Conservation (phyloP, 1,284 basidiomycete genomes). For the Pholiota adiposa region DNA sequence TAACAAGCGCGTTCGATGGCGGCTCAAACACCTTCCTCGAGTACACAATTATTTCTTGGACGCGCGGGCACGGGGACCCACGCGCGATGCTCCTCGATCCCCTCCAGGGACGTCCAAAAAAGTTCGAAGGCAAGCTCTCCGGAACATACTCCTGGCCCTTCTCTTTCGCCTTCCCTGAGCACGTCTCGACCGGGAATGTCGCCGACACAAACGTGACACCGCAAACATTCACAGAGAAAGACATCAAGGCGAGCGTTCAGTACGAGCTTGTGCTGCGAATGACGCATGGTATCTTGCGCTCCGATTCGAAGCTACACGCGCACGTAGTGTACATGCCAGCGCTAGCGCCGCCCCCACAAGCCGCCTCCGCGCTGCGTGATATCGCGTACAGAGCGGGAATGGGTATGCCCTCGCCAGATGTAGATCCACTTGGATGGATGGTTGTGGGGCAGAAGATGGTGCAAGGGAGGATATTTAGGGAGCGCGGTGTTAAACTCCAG, state of each 20-base stretch:
- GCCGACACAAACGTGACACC: slow-evolving; percentile 18
- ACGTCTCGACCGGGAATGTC: neutral
- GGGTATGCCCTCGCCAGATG: slow-evolving; percentile 33
- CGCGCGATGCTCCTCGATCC: slow-evolving; percentile 21
- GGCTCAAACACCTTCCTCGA: slow-evolving; percentile 37
- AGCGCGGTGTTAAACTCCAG: slow-evolving; percentile 32
- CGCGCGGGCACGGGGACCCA: slow-evolving; percentile 33
- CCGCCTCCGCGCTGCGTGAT: slow-evolving; percentile 37
- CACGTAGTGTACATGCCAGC: slow-evolving; percentile 37
- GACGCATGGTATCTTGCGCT: slow-evolving; percentile 36
- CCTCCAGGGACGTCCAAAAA: slow-evolving; percentile 14
- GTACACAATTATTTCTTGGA: slow-evolving; percentile 34
- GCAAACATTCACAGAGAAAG: slow-evolving; percentile 38
- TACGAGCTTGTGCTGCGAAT: slow-evolving; percentile 40
- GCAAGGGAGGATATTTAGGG: slow-evolving; percentile 36
- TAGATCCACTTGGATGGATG: slow-evolving; percentile 43
- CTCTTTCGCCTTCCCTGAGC: slow-evolving; percentile 37
- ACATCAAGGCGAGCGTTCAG: slow-evolving; percentile 32
- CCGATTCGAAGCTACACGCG: slow-evolving; percentile 35
- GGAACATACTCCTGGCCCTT: slow-evolving; percentile 41
- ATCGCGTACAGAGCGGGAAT: slow-evolving; percentile 23
- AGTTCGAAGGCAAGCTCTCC: slow-evolving; percentile 34
- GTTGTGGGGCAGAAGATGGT: slow-evolving; percentile 31
- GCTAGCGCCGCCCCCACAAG: slow-evolving; percentile 31
- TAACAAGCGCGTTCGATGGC: slow-evolving; percentile 32